Conservation (phyloP, 208 protist species). For the Crithidia thermophila region DNA sequence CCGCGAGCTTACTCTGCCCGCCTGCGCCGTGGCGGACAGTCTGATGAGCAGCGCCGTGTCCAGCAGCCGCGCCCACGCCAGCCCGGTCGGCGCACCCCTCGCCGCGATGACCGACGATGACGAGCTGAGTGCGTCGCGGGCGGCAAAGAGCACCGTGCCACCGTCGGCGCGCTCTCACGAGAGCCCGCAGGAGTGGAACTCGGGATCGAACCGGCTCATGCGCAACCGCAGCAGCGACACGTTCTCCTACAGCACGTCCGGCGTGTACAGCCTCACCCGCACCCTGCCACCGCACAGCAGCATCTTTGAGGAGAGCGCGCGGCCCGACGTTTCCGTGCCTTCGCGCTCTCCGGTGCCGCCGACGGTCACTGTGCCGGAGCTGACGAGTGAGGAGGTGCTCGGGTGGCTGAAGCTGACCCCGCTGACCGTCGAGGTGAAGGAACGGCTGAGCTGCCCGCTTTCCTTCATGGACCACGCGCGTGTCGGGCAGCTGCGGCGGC, state of each 20-base stretch:
- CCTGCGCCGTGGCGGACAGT: neutral
- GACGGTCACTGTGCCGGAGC: neutral
- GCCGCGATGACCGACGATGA: neutral
- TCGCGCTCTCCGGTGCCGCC: neutral
- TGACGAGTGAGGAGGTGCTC: neutral
- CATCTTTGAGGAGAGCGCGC: conserved; percentile 2
- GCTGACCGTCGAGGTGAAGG: neutral
- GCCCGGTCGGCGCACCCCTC: neutral
- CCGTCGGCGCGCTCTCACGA: conserved; percentile 1
- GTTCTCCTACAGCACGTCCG: conserved; percentile 4
- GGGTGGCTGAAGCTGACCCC: conserved; percentile 6
- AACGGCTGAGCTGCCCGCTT: neutral
- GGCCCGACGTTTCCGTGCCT: neutral
- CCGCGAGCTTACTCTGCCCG: neutral
- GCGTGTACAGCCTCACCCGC: conserved; percentile 3
- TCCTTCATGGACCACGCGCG: conserved; percentile 3
- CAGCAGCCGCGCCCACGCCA: neutral
- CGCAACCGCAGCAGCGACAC: neutral
- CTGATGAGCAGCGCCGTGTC: neutral
- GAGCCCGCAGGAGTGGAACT: neutral
- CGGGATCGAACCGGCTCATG: neutral
- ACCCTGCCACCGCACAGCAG: neutral
- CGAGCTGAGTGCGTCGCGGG: neutral
- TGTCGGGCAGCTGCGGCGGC: conserved; percentile 1
- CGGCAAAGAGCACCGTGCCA: conserved; percentile 1